Evolutionary conservation across 1,284 basidiomycete species (phyloP).

Genomic region (Hemileia vastatrix): DNA sequence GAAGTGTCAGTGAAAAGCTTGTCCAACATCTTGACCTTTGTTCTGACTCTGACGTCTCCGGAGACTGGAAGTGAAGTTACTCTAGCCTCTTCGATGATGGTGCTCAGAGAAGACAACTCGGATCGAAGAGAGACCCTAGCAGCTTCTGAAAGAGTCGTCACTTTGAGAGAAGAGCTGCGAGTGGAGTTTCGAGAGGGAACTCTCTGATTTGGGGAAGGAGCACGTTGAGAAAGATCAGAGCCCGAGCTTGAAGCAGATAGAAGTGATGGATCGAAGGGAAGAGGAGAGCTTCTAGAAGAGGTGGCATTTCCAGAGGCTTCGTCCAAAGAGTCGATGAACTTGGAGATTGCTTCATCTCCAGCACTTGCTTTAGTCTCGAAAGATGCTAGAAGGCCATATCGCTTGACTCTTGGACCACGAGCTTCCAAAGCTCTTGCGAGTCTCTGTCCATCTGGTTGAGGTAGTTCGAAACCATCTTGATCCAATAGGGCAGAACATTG

Average conservation of each 20-base stretch:
- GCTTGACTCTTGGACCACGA: neutral
- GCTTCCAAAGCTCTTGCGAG: neutral
- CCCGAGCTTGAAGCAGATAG: neutral
- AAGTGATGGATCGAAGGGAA: neutral
- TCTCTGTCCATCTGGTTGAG: neutral
- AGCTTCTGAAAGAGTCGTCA: neutral
- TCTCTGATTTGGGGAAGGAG: neutral
- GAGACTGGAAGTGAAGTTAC: neutral
- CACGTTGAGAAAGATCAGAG: neutral
- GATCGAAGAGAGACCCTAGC: neutral
- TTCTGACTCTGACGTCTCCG: constrained; percentile 4
- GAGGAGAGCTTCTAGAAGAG: neutral
- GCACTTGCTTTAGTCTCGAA: neutral
- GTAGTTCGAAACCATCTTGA: neutral
- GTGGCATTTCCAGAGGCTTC: neutral
- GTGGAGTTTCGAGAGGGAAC: neutral
- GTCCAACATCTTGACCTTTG: neutral
- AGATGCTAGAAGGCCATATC: neutral
- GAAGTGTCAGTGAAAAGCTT: constrained; percentile 1
- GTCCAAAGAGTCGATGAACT: neutral
- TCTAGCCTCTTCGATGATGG: constrained; percentile 1
- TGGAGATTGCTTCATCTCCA: neutral
- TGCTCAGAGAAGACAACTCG: neutral
- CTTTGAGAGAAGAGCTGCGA: neutral
- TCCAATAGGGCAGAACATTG: neutral